A percentile compares a stretch with the other conserved stretches of the same genome.
These are phyloP conservation scores for Protea cynaroides DNA, from an alignment of 164 flowering plant genomes.

Conservation along the genomic window DNA sequence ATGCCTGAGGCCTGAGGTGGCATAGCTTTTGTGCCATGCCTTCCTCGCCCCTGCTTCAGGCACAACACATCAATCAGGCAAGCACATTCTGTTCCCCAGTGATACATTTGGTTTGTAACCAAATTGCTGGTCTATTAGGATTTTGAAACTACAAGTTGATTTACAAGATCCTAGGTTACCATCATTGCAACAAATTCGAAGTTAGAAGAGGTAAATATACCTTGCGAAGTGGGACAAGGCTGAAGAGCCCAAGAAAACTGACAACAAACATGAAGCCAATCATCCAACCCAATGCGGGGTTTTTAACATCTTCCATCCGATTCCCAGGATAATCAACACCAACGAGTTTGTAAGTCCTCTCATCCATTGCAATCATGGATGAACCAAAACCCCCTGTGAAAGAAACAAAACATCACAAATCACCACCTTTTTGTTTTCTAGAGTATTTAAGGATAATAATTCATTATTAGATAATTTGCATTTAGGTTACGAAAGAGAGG, in stretches of 20 bases:
- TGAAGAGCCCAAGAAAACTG: constrained; percentile 90
- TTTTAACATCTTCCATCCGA: constrained; percentile 76
- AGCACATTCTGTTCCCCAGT: too few relatives aligned
- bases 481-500: not conserved
- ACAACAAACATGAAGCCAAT: constrained; percentile 86
- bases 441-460: too few relatives aligned
- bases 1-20: too few relatives aligned
- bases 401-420: not conserved
- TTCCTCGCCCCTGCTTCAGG: too few relatives aligned
- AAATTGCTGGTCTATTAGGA: too few relatives aligned
- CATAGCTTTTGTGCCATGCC: too few relatives aligned
- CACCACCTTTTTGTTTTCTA: too few relatives aligned
- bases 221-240: constrained; percentile 97
- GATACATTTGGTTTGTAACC: too few relatives aligned
- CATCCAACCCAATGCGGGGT: constrained; percentile 92
- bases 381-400: constrained; percentile 90
- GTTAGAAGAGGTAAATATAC: constrained; percentile 25
- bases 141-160: too few relatives aligned
- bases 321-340: constrained; percentile 91
- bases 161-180: too few relatives aligned
- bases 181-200: not conserved
- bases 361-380: constrained; percentile 82
- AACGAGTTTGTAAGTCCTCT: constrained; percentile 78
- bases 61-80: too few relatives aligned
- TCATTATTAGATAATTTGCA: not conserved